phyloP scores from a whole-genome alignment of 2,329 filamentous ascomycete species.

The Aspergillus quadricinctus region DNA sequence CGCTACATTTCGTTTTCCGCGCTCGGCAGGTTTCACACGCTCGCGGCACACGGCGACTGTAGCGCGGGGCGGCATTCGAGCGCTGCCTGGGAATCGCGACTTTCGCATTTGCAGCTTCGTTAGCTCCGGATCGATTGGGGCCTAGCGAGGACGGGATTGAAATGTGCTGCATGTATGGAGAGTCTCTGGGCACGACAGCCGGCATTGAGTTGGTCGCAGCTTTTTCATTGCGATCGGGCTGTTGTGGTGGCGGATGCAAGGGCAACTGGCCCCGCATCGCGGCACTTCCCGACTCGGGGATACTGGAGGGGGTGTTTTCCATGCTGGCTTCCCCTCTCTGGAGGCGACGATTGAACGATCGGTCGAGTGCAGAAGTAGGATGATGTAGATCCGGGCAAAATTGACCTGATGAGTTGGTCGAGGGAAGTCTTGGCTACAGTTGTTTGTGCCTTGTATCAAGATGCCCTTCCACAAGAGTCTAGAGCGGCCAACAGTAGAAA shows the following conservation, averaged over 20 bases:
- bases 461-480: background rate
- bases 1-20: slow-evolving; percentile 44
- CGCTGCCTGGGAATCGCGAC: slow-evolving; percentile 30
- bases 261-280: slow-evolving; percentile 6
- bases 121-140: slow-evolving; percentile 9
- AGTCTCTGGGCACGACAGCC: background rate
- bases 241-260: slow-evolving; percentile 2
- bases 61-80: slow-evolving; percentile 10
- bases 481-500: background rate
- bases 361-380: background rate
- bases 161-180: background rate
- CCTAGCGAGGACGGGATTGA: background rate
- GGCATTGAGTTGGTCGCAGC: background rate
- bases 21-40: slow-evolving; percentile 41
- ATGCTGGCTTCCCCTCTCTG: background rate
- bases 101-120: slow-evolving; percentile 19
- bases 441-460: background rate
- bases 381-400: background rate
- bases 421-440: background rate
- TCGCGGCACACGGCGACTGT: slow-evolving; percentile 28
- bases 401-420: background rate
- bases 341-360: background rate
- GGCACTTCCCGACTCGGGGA: slow-evolving; percentile 6
- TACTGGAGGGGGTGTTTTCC: slow-evolving; percentile 12
- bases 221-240: background rate